Percentiles rank a stretch among this genome's conserved stretches.
Evolutionary conservation across 164 flowering plant genomes (phyloP).

Genomic region (Santalum album): DNA sequence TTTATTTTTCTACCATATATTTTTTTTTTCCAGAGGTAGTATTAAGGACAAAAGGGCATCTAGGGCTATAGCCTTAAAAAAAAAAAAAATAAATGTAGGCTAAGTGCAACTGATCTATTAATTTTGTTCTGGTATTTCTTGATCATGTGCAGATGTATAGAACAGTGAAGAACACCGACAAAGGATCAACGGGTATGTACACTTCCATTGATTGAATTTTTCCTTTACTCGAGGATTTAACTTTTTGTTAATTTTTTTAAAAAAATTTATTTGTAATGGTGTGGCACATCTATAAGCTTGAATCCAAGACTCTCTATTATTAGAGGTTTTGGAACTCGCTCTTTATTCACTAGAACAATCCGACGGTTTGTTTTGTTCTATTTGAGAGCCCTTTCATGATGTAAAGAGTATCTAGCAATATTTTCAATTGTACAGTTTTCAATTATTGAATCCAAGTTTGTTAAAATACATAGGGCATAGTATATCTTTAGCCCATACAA

Average conservation of each 20-base stretch:
- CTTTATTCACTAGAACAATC: too few species aligned
- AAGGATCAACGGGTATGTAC: conserved; percentile 64
- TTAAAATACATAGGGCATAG: conserved; percentile 5
- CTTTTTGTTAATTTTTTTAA: not conserved
- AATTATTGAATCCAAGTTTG: not conserved
- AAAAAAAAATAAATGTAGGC: too few species aligned
- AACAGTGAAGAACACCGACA: conserved; percentile 74
- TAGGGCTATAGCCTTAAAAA: not conserved
- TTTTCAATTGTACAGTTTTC: too few species aligned
- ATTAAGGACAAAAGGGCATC: conserved; percentile 37
- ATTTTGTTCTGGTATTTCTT: not conserved
- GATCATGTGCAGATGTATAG: conserved; percentile 63
- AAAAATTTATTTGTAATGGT: too few species aligned
- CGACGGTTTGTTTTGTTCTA: not conserved
- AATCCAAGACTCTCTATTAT: too few species aligned
- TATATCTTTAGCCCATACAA: conserved; percentile 12
- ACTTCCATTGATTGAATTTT: conserved; percentile 1
- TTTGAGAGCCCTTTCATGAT: not conserved
- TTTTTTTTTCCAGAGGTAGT: not conserved
- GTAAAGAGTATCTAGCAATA: too few species aligned
- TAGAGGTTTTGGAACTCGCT: too few species aligned
- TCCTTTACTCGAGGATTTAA: not conserved
- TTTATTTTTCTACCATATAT: conserved; percentile 1
- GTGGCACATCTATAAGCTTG: too few species aligned
- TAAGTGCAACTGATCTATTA: too few species aligned